Evolutionary conservation across 1,284 basidiomycete species (phyloP), one percentile per base, ranked within the genome.

Genomic region (Cystobasidium sp.): DNA sequence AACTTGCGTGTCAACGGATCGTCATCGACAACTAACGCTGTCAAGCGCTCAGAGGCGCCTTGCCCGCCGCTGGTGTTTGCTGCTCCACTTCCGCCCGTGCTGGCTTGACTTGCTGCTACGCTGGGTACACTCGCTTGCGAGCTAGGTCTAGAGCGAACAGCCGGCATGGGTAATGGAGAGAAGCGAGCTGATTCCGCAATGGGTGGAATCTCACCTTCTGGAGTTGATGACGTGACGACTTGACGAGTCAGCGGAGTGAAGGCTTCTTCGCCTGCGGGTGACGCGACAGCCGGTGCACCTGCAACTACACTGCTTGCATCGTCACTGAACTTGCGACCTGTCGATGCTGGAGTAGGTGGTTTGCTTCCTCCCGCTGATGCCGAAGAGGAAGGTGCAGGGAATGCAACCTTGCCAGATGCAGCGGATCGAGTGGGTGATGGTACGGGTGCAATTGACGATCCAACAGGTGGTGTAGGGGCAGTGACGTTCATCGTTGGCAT

Each of bases 1-100:
- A 94, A 84, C 76, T 86, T 88, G 61, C 92, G 87, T 51, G 93
- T 94, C 71, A 94, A 83, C 37, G 86, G 85, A 81, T 91, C 82
- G 74, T 84, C 84, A 77, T 84, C 84, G 71, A 84, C 84, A 9
- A 84, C 83, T 0, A 84, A 82, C 20, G 84, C 78, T 24, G 79
- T 80, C 8, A 84, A 78, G 24, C 82, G 79, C 2, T 78, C 31
- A 31, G 31, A 31, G 5, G 31, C 31, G 31, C 31, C 31, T 31
- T 1, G 31, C 5, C 31, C 76, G 39, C 81, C 80, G 8, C 68
- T 41, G 56, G 47, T 24, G 7, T 62, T 74, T 39, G 68, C 63
- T 75, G 68, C 16, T 51, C 61, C 10, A 46, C 63, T 39, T 53
- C 43, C 44, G 56, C 70, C 31, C 43, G 65, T 53, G 64, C 68